Percentiles rank a stretch among this genome's conserved stretches.
These are phyloP conservation scores for Daldinia grandis DNA, from an alignment of 495 filamentous ascomycete species.

Conservation along the genomic window DNA sequence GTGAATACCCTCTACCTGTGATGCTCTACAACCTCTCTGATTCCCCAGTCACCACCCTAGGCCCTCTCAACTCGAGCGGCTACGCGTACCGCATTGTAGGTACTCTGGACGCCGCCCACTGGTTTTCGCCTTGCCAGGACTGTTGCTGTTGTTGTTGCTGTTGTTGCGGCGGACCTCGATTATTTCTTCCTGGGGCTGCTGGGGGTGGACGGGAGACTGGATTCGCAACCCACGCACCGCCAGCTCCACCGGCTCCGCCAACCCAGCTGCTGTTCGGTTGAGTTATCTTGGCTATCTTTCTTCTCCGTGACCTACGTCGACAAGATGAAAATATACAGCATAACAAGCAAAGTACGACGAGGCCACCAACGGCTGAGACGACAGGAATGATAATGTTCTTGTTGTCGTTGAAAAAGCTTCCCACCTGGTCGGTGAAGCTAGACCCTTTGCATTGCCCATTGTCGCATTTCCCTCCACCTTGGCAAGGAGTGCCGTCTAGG, in stretches of 20 bases:
- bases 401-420: constrained; percentile 73
- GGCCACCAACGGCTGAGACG: constrained; percentile 68
- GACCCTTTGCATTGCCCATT: constrained; percentile 78
- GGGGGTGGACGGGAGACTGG: constrained; percentile 18
- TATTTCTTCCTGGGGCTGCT: constrained; percentile 9
- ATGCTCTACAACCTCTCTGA: constrained; percentile 6
- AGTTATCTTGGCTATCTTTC: constrained; percentile 33
- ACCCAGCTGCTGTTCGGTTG: constrained; percentile 43
- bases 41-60: constrained; percentile 42
- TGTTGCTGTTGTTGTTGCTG: constrained; percentile 37
- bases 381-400: constrained; percentile 81
- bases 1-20: constrained; percentile 20
- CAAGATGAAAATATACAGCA: constrained; percentile 67
- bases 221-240: constrained; percentile 19
- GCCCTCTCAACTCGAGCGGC: constrained; percentile 5
- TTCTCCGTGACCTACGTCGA: constrained; percentile 50
- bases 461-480: constrained; percentile 78
- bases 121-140: constrained; percentile 32
- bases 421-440: constrained; percentile 65
- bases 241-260: constrained; percentile 38
- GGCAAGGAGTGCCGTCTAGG: constrained; percentile 89
- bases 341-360: constrained; percentile 69
- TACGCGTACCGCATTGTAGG: constrained; percentile 41
- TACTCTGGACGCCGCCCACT: constrained; percentile 23
- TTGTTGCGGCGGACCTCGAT: constrained; percentile 22